These are phyloP conservation scores for Globisporangium paddicum DNA, from an alignment of 352 stramenopile genomes.

Conservation along the genomic window DNA sequence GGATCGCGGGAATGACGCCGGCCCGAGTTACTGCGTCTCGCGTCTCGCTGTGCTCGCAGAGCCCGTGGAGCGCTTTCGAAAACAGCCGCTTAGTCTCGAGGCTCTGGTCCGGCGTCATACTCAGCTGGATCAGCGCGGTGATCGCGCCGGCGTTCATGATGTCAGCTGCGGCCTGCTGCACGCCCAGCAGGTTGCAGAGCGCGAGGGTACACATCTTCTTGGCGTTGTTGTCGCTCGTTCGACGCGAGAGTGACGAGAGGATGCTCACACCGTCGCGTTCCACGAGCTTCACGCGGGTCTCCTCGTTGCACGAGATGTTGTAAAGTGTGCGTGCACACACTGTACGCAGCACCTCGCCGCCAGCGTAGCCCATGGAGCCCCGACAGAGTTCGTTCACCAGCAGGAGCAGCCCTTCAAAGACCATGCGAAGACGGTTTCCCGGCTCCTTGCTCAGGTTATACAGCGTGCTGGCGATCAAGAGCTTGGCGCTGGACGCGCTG, in stretches of 20 bases:
- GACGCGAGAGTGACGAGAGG: conserved; percentile 42
- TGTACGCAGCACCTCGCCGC: conserved; percentile 25
- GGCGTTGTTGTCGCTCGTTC: conserved; percentile 28
- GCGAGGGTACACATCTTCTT: conserved; percentile 78
- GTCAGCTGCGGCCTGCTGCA: conserved; percentile 63
- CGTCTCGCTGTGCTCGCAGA: conserved; percentile 53
- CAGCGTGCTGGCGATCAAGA: conserved; percentile 48
- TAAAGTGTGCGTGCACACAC: conserved; percentile 62
- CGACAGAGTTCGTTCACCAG: conserved; percentile 54
- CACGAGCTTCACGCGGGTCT: conserved; percentile 58
- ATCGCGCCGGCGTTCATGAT: conserved; percentile 68
- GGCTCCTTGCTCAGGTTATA: conserved; percentile 74
- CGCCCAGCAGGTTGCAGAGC: conserved; percentile 72
- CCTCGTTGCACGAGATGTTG: conserved; percentile 70
- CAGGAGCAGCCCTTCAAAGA: conserved; percentile 63
- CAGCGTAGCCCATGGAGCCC: conserved; percentile 2
- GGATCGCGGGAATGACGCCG: conserved; percentile 52
- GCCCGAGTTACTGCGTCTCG: conserved; percentile 39
- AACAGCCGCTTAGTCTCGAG: conserved; percentile 56
- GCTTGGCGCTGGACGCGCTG: conserved; percentile 30
- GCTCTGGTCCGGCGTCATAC: conserved; percentile 37
- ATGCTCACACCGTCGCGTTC: conserved; percentile 58
- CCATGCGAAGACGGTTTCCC: conserved; percentile 60
- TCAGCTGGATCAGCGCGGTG: conserved; percentile 56
- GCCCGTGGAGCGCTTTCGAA: conserved; percentile 55